Evolutionary conservation across 352 stramenopile species (phyloP), one percentile per base, ranked within the genome.

Genomic region (Phytopythium cucurbitacearum): DNA sequence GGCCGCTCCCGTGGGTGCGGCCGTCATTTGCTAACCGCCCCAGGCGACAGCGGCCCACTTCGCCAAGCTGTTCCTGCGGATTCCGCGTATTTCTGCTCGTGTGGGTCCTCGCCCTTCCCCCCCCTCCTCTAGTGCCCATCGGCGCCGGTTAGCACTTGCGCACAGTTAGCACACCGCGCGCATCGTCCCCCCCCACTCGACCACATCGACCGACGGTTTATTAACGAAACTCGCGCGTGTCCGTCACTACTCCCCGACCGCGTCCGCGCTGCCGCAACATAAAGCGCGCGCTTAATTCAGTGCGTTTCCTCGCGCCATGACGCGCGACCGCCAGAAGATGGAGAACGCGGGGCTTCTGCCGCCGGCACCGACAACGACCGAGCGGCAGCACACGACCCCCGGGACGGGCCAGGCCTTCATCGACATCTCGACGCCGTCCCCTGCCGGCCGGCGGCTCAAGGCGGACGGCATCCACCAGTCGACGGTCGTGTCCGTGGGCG

Each of bases 341-440:
- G 51, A 62, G 50, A 42, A 65, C 56, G 69, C 71, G 33, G 64
- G 61, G 5, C 36, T 73, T 35, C 40, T 65, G 48, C 37, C 55
- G 28, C 38, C 39, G 54, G 56, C 43, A 43, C 55, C 12, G 54
- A 61, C 28, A 44, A 71, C 28, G 71, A 12, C 45, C 12, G 45
- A 51, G 33, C 45, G 48, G 9, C 48, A 83, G 45, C 60, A 68
- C 53, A 79, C 73, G 61, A 87, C 79, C 35, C 76, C 76, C 0
- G 74, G 56, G 4, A 74, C 77, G 40, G 62, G 62, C 40, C 66
- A 85, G 58, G 64, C 71, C 10, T 89, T 89, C 56, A 62, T 87
- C 6, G 73, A 89, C 60, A 82, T 89, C 47, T 85, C 78, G 32
- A 89, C 78, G 50, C 78, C 77, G 50, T 80, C 70, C 44, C 72